Evolutionary conservation across 2,329 filamentous ascomycete genomes (phyloP).

Genomic region (Orbilia oligospora): DNA sequence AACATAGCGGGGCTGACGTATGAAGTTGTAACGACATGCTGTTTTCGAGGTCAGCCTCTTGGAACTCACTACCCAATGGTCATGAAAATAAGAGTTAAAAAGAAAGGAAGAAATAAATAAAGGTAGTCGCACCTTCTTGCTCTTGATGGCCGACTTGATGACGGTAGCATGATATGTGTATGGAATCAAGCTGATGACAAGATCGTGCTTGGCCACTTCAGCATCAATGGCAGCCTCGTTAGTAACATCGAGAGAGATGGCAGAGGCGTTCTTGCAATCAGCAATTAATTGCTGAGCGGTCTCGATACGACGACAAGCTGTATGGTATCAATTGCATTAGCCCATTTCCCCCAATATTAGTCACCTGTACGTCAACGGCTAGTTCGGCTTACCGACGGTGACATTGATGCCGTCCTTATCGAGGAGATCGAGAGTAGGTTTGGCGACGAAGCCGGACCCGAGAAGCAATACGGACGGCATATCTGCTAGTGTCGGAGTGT

Average conservation of each 20-base stretch:
- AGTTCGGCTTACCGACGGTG: constrained; percentile 70
- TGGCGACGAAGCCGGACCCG: constrained; percentile 72
- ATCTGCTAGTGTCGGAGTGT: not conserved
- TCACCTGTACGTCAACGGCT: not conserved
- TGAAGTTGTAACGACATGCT: constrained; percentile 91
- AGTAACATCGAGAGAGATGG: constrained; percentile 88
- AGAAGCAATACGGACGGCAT: constrained; percentile 69
- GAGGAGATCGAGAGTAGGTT: constrained; percentile 74
- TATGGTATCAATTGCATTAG: not conserved
- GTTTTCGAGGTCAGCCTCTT: not conserved
- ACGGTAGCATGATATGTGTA: constrained; percentile 91
- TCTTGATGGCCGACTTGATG: constrained; percentile 91
- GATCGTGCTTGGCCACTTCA: constrained; percentile 82
- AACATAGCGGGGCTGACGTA: constrained; percentile 94
- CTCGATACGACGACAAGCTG: constrained; percentile 85
- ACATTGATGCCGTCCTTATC: constrained; percentile 73
- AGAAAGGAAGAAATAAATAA: not conserved
- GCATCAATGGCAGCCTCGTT: constrained; percentile 82
- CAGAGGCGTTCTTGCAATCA: constrained; percentile 79
- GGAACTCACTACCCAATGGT: too few relatives aligned
- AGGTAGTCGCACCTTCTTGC: constrained; percentile 76
- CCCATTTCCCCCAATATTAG: not conserved
- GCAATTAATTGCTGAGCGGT: constrained; percentile 81
- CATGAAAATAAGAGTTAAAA: not conserved
- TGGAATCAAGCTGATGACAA: constrained; percentile 86